Conservation (phyloP, 257 asterid species). For the Solanum chiquidenum region DNA sequence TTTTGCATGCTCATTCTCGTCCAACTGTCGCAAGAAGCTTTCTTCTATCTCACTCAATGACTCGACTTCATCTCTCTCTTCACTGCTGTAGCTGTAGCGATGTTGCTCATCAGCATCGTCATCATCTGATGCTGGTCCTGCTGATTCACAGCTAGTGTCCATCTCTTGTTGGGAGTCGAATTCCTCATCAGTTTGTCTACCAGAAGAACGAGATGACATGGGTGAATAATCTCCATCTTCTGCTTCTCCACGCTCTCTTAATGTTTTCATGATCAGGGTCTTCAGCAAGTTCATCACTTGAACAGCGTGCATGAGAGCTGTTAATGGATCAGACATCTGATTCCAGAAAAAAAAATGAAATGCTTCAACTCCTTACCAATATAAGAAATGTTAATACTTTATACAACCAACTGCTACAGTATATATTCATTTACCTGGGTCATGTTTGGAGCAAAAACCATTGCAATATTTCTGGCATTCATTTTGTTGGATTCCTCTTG, state of each 20-base stretch:
- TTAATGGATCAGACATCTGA: slow-evolving; percentile 96
- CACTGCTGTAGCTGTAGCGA: slow-evolving; percentile 27
- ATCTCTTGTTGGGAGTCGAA: slow-evolving; percentile 58
- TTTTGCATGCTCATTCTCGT: slow-evolving; percentile 62
- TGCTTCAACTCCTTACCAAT: background rate
- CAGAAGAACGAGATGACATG: slow-evolving; percentile 51
- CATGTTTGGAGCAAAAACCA: slow-evolving; percentile 98
- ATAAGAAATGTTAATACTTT: background rate
- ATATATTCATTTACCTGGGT: slow-evolving; percentile 46
- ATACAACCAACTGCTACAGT: background rate
- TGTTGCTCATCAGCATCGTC: slow-evolving; percentile 34
- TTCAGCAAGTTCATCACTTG: slow-evolving; percentile 97
- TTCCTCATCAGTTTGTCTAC: slow-evolving; percentile 41
- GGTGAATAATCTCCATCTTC: slow-evolving; percentile 49
- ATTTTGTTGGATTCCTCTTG: slow-evolving; percentile 84
- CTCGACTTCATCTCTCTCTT: slow-evolving; percentile 51
- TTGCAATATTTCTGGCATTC: slow-evolving; percentile 92
- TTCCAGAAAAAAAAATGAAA: background rate
- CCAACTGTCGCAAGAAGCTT: slow-evolving; percentile 59
- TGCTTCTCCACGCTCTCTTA: slow-evolving; percentile 66
- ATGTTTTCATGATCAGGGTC: slow-evolving; percentile 60
- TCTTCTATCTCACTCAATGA: slow-evolving; percentile 75
- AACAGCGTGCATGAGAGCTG: slow-evolving; percentile 97
- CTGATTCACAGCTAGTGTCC: slow-evolving; percentile 71
- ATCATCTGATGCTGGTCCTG: slow-evolving; percentile 33